phyloP scores from a whole-genome alignment of 202 grass and related monocot genomes.

The Saccharum hybrid region DNA sequence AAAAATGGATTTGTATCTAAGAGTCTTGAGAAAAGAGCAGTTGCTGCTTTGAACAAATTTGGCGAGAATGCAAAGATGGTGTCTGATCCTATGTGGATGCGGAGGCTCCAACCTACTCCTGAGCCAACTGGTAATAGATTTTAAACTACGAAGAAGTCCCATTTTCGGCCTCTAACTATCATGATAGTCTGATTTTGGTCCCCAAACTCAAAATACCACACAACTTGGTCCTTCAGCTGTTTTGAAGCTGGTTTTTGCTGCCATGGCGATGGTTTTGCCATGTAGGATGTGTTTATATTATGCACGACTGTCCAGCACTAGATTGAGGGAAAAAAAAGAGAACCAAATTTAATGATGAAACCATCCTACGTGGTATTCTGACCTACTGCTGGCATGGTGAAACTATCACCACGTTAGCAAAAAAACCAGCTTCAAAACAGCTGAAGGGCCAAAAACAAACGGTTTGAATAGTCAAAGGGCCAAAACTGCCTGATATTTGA shows the following conservation, averaged over 20 bases:
- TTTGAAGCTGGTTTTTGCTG: background rate
- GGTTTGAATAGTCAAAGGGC: background rate
- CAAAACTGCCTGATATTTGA: background rate
- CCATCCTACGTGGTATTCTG: background rate
- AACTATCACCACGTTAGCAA: background rate
- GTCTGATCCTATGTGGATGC: constrained; percentile 61
- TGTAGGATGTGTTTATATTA: background rate
- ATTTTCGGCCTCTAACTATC: background rate
- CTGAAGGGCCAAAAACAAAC: background rate
- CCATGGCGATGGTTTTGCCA: background rate
- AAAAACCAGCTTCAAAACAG: background rate
- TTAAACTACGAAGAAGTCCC: background rate
- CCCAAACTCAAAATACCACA: constrained; percentile 3
- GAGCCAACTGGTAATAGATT: constrained; percentile 62
- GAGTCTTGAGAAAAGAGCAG: constrained; percentile 88
- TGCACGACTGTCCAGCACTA: background rate
- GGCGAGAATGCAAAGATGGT: constrained; percentile 81
- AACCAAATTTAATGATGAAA: background rate
- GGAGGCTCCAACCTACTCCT: constrained; percentile 50
- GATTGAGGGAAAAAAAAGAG: background rate
- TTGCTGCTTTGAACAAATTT: constrained; percentile 85
- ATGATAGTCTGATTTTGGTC: background rate
- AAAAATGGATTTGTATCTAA: constrained; percentile 63
- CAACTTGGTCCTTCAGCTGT: background rate
- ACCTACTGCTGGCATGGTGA: background rate